A percentile compares a stretch with the other conserved stretches of the same genome.
These are phyloP conservation scores for Phytopythium litorale DNA, from an alignment of 352 stramenopile species.

Conservation along the genomic window DNA sequence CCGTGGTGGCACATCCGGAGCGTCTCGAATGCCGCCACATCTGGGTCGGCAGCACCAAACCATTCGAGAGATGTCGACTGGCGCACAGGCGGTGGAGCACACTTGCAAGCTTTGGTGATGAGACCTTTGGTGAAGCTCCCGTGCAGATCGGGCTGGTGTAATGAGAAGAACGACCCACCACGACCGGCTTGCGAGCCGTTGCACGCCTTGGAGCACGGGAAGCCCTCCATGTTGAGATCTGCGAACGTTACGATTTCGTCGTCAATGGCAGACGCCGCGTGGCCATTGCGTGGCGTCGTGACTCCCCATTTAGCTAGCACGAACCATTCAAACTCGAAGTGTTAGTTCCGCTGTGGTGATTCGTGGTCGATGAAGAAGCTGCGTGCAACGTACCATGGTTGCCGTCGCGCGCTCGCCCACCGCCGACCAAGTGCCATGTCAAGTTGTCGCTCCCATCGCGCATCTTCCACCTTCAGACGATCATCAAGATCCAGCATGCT, in stretches of 20 bases:
- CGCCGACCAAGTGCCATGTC: slow-evolving; percentile 65
- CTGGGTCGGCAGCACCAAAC: background rate
- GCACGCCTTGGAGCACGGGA: slow-evolving; percentile 66
- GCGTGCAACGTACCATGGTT: slow-evolving; percentile 47
- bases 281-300: slow-evolving; percentile 37
- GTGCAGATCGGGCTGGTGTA: slow-evolving; percentile 41
- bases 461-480: slow-evolving; percentile 24
- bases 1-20: slow-evolving; percentile 64
- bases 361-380: background rate
- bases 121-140: slow-evolving; percentile 37
- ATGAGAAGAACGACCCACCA: slow-evolving; percentile 66
- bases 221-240: slow-evolving; percentile 83
- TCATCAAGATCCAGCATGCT: background rate
- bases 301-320: slow-evolving; percentile 61
- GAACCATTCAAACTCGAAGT: background rate
- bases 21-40: slow-evolving; percentile 26
- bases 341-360: background rate
- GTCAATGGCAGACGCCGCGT: slow-evolving; percentile 11
- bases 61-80: background rate
- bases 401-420: slow-evolving; percentile 28
- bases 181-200: slow-evolving; percentile 70
- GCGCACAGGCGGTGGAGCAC: slow-evolving; percentile 11
- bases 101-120: slow-evolving; percentile 45
- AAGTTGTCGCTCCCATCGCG: slow-evolving; percentile 33
- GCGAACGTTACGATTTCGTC: slow-evolving; percentile 40